Conservation (phyloP, 768 basidiomycete genomes). For the Pisolithus albus region DNA sequence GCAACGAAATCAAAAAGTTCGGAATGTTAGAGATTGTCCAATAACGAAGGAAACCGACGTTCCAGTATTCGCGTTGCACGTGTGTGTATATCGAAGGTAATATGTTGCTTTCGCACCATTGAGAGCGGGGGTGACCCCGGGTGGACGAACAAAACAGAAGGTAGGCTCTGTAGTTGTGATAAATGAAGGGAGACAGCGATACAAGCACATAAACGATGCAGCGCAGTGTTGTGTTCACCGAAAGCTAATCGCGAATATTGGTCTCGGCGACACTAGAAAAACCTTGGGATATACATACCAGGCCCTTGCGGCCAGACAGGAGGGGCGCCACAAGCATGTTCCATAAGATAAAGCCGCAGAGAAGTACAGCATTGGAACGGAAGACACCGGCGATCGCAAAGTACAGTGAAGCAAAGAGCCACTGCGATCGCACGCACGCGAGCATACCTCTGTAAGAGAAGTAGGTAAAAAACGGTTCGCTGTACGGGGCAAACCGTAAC, state of each 20-base stretch:
- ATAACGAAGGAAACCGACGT: slow-evolving; percentile 76
- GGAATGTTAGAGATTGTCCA: slow-evolving; percentile 81
- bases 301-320: slow-evolving; percentile 30
- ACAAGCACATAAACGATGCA: slow-evolving; percentile 39
- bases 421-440: slow-evolving; percentile 32
- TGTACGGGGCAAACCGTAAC: slow-evolving; percentile 64
- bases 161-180: slow-evolving; percentile 68
- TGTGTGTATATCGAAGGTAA: slow-evolving; percentile 74
- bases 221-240: slow-evolving; percentile 26
- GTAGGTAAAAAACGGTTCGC: slow-evolving; percentile 81
- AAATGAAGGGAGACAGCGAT: slow-evolving; percentile 58
- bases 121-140: slow-evolving; percentile 15
- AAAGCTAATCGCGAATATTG: slow-evolving; percentile 25
- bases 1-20: slow-evolving; percentile 77
- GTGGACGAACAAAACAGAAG: slow-evolving; percentile 48
- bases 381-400: slow-evolving; percentile 63
- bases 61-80: slow-evolving; percentile 84
- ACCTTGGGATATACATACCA: slow-evolving; percentile 12
- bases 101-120: slow-evolving; percentile 55
- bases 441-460: slow-evolving; percentile 56
- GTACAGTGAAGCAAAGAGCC: slow-evolving; percentile 48
- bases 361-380: slow-evolving; percentile 71
- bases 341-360: slow-evolving; percentile 78
- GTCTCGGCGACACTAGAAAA: background rate
- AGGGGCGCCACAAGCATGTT: slow-evolving; percentile 53